Percentiles rank a stretch among this genome's conserved stretches.
Conservation (phyloP, 2,329 filamentous ascomycete genomes). For the Phaeophleospora eucalypticola region DNA sequence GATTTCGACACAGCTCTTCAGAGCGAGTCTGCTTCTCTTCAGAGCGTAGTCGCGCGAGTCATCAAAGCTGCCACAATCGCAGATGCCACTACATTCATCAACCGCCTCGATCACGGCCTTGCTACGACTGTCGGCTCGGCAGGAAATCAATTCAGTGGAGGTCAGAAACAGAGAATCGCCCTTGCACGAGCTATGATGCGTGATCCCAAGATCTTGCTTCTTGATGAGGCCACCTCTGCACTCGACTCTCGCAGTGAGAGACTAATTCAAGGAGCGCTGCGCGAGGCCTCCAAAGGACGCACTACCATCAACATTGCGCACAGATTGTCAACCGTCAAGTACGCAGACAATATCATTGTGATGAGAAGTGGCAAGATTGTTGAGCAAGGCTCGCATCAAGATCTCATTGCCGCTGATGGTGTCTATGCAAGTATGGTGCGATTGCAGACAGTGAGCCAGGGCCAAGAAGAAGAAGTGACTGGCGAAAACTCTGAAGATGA, state of each 20-base stretch:
- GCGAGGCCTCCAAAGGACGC: slow-evolving; percentile 32
- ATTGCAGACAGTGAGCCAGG: slow-evolving; percentile 38
- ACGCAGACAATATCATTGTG: slow-evolving; percentile 41
- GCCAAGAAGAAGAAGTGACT: slow-evolving; percentile 5
- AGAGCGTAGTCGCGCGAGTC: slow-evolving; percentile 51
- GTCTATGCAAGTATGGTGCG: slow-evolving; percentile 49
- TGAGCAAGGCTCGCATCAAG: slow-evolving; percentile 37
- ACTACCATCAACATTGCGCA: slow-evolving; percentile 43
- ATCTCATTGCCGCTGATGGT: slow-evolving; percentile 23
- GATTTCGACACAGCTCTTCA: slow-evolving; percentile 44
- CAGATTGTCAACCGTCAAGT: slow-evolving; percentile 39
- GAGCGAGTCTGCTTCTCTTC: slow-evolving; percentile 28
- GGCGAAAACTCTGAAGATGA: slow-evolving; percentile 6
- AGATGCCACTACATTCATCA: slow-evolving; percentile 53
- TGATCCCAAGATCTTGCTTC: slow-evolving; percentile 37
- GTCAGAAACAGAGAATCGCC: slow-evolving; percentile 42
- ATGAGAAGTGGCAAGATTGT: slow-evolving; percentile 37
- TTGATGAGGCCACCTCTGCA: slow-evolving; percentile 43
- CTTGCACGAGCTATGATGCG: slow-evolving; percentile 42
- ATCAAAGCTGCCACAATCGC: slow-evolving; percentile 53
- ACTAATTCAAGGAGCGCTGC: slow-evolving; percentile 35
- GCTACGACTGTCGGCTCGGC: slow-evolving; percentile 46
- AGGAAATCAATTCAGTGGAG: slow-evolving; percentile 32
- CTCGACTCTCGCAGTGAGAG: slow-evolving; percentile 26
- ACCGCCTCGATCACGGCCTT: slow-evolving; percentile 47